Evolutionary conservation across 2,329 filamentous ascomycete species (phyloP).

Genomic region (Paramyrothecium roridum): DNA sequence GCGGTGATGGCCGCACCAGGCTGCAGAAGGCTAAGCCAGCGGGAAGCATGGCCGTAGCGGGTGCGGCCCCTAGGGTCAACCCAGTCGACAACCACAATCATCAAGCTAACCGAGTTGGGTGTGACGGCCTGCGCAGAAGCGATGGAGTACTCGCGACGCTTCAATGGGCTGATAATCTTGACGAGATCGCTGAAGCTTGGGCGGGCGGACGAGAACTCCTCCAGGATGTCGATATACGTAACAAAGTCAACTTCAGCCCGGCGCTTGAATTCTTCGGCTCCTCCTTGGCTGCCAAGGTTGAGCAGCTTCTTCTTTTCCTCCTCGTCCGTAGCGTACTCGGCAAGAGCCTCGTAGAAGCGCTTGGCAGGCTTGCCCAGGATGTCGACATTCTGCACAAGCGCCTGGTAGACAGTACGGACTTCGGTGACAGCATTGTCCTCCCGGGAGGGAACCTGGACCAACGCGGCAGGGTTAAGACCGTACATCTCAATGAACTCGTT

Average conservation of each 20-base stretch:
- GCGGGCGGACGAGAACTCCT: constrained; percentile 86
- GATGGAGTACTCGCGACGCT: constrained; percentile 98
- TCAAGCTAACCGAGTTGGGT: constrained; percentile 82
- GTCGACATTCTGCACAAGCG: constrained; percentile 87
- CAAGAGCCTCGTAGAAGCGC: constrained; percentile 92
- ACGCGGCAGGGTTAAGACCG: constrained; percentile 73
- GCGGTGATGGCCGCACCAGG: constrained; percentile 80
- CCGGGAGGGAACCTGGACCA: constrained; percentile 88
- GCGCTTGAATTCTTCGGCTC: constrained; percentile 86
- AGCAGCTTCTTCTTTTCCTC: constrained; percentile 78
- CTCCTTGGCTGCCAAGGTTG: constrained; percentile 72
- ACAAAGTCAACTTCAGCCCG: constrained; percentile 86
- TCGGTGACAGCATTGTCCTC: constrained; percentile 74
- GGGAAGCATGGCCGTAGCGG: constrained; percentile 89
- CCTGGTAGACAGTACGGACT: constrained; percentile 89
- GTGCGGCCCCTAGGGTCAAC: constrained; percentile 82
- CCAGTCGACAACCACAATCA: constrained; percentile 98
- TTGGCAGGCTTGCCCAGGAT: constrained; percentile 97
- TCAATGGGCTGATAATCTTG: constrained; percentile 84
- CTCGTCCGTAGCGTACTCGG: constrained; percentile 81
- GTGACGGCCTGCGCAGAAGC: constrained; percentile 95
- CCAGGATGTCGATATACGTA: constrained; percentile 85
- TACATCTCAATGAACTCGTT: constrained; percentile 87
- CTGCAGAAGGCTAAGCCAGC: constrained; percentile 76
- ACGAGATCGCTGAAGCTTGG: constrained; percentile 86